Percentiles rank a stretch among this genome's conserved stretches.
phyloP scores from a whole-genome alignment of 345 rosid species.

The Microthlaspi erraticum region DNA sequence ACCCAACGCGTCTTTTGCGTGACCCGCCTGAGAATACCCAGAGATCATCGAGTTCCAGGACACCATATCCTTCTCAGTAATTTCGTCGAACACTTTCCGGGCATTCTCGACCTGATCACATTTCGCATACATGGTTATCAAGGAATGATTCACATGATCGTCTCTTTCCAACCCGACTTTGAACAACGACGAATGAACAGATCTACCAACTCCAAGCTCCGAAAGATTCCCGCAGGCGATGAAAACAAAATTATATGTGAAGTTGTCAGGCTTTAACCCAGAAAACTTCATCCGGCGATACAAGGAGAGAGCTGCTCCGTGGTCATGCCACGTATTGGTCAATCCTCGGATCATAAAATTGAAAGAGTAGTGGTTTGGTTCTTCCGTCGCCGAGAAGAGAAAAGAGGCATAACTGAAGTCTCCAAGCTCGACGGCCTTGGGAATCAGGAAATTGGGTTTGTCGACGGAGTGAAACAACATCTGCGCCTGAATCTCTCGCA shows the following conservation, averaged over 20 bases:
- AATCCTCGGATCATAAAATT: slow-evolving; percentile 83
- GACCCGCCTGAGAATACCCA: slow-evolving; percentile 74
- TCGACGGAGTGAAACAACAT: slow-evolving; percentile 57
- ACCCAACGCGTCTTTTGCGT: slow-evolving; percentile 59
- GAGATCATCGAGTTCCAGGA: slow-evolving; percentile 97
- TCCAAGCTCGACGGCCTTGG: slow-evolving; percentile 65
- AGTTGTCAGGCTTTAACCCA: slow-evolving; percentile 67
- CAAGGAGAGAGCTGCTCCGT: slow-evolving; percentile 51
- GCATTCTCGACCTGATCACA: slow-evolving; percentile 52
- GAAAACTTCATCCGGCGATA: slow-evolving; percentile 61
- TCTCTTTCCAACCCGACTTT: slow-evolving; percentile 65
- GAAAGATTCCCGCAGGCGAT: slow-evolving; percentile 63
- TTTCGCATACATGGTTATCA: slow-evolving; percentile 65
- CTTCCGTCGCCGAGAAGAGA: slow-evolving; percentile 59
- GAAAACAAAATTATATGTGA: slow-evolving; percentile 77
- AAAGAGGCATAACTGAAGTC: slow-evolving; percentile 63
- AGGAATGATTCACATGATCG: slow-evolving; percentile 63
- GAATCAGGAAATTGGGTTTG: slow-evolving; percentile 69
- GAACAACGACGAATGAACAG: slow-evolving; percentile 61
- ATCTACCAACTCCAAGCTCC: slow-evolving; percentile 54
- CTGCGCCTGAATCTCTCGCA: slow-evolving; percentile 74
- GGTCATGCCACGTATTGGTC: slow-evolving; percentile 59
- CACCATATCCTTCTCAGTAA: slow-evolving; percentile 60
- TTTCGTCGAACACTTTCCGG: slow-evolving; percentile 79
- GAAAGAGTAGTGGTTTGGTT: slow-evolving; percentile 72